Conservation (phyloP, 768 basidiomycete species). For the Leucosporidium yakuticum region DNA sequence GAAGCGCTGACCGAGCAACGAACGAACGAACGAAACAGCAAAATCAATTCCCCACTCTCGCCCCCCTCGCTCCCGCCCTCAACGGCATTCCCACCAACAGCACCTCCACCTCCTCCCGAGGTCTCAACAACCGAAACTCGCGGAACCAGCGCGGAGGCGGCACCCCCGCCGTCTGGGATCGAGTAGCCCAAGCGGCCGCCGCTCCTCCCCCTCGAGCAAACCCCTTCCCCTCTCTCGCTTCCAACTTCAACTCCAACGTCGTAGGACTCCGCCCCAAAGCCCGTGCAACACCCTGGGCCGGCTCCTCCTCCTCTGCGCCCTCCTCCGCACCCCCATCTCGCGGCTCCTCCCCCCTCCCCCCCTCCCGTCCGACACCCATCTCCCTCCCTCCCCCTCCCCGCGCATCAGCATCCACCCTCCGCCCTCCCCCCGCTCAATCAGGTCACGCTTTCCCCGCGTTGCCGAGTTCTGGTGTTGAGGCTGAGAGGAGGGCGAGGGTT, state of each 20-base stretch:
- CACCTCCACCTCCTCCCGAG: conserved; percentile 7
- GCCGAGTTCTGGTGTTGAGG: not conserved
- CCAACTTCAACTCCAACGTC: too few relatives aligned
- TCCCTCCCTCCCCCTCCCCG: not conserved
- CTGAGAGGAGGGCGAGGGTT: conserved; percentile 19
- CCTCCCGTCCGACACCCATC: not conserved
- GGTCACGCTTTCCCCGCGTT: conserved; percentile 14
- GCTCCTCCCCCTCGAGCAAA: conserved; percentile 14
- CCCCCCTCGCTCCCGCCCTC: conserved; percentile 20
- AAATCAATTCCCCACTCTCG: conserved; percentile 33
- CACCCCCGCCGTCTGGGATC: conserved; percentile 23
- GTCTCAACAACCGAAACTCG: conserved; percentile 22
- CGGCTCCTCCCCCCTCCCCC: not conserved
- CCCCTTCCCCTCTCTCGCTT: conserved; percentile 29
- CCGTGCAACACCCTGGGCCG: conserved; percentile 18
- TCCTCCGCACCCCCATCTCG: not conserved
- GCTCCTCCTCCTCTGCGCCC: conserved; percentile 1
- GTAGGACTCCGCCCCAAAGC: conserved; percentile 1
- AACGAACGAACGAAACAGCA: too few relatives aligned
- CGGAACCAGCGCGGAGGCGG: not conserved
- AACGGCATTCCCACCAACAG: conserved; percentile 19
- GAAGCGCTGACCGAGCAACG: too few relatives aligned
- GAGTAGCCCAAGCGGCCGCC: conserved; percentile 28
- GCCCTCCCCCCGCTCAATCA: not conserved
- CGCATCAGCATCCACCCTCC: not conserved